Evolutionary conservation across 2,329 filamentous ascomycete species (phyloP).

Genomic region (Dothideomycetes sp.): DNA sequence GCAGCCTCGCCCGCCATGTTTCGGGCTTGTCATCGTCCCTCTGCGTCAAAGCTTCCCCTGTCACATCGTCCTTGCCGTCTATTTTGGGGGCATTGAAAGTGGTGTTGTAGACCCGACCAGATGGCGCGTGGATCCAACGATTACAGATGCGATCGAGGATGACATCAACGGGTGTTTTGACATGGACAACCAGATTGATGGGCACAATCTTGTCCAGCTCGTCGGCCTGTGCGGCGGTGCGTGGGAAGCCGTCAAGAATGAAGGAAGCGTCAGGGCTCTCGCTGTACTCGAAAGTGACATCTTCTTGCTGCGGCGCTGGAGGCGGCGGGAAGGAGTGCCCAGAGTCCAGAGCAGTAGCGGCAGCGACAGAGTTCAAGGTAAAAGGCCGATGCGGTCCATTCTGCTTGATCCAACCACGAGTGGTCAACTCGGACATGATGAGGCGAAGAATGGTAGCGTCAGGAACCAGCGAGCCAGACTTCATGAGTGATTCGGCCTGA

Average conservation of each 20-base stretch:
- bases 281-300: constrained; percentile 36
- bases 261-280: constrained; percentile 75
- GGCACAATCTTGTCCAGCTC: constrained; percentile 72
- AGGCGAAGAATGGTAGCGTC: constrained; percentile 86
- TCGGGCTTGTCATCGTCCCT: constrained; percentile 78
- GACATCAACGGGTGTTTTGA: constrained; percentile 75
- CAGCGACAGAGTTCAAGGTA: constrained; percentile 30
- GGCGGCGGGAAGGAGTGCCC: too few species aligned
- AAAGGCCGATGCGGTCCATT: constrained; percentile 26
- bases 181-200: constrained; percentile 86
- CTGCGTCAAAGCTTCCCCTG: constrained; percentile 74
- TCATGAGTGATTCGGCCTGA: constrained; percentile 82
- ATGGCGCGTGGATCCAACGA: constrained; percentile 86
- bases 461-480: constrained; percentile 76
- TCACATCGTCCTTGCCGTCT: constrained; percentile 75
- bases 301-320: constrained; percentile 22
- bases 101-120: constrained; percentile 89
- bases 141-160: constrained; percentile 84
- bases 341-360: constrained; percentile 5
- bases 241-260: constrained; percentile 91
- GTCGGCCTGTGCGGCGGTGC: constrained; percentile 68
- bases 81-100: constrained; percentile 80
- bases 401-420: constrained; percentile 60
- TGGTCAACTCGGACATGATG: constrained; percentile 79
- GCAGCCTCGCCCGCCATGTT: constrained; percentile 69